Evolutionary conservation across 805 yeast species (phyloP).

Genomic region (Deakozyma indianensis): DNA sequence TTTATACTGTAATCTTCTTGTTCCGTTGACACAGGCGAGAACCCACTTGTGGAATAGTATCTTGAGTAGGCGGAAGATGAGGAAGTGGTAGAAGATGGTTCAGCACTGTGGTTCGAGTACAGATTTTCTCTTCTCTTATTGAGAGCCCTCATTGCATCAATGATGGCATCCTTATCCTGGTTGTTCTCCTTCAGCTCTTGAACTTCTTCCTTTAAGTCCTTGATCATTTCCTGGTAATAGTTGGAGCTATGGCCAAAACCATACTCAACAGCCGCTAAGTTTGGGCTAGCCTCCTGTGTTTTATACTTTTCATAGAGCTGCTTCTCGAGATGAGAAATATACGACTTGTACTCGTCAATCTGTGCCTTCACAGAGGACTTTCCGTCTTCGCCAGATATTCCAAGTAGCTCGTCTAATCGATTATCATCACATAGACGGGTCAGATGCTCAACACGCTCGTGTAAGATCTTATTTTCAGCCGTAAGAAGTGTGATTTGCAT

Average conservation of each 20-base stretch:
- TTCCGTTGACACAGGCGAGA: not conserved
- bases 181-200: conserved; percentile 45
- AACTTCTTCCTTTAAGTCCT: conserved; percentile 57
- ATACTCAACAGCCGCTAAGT: not conserved
- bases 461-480: conserved; percentile 51
- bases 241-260: not conserved
- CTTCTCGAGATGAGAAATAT: conserved; percentile 44
- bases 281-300: not conserved
- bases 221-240: conserved; percentile 15
- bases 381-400: conserved; percentile 25
- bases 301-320: conserved; percentile 26
- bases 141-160: conserved; percentile 56
- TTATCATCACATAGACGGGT: conserved; percentile 41
- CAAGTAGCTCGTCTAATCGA: conserved; percentile 33
- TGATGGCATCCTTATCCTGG: conserved; percentile 64
- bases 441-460: conserved; percentile 56
- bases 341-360: conserved; percentile 29
- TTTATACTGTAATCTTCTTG: not conserved
- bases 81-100: not conserved
- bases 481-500: conserved; percentile 28
- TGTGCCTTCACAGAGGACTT: conserved; percentile 19
- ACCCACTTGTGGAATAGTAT: conserved; percentile 6
- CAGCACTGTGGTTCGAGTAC: conserved; percentile 1
- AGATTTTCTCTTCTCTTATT: conserved; percentile 37
- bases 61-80: conserved; percentile 8